These are phyloP conservation scores for Halophytophthora polymorphica DNA, from an alignment of 352 stramenopile species.

Conservation along the genomic window DNA sequence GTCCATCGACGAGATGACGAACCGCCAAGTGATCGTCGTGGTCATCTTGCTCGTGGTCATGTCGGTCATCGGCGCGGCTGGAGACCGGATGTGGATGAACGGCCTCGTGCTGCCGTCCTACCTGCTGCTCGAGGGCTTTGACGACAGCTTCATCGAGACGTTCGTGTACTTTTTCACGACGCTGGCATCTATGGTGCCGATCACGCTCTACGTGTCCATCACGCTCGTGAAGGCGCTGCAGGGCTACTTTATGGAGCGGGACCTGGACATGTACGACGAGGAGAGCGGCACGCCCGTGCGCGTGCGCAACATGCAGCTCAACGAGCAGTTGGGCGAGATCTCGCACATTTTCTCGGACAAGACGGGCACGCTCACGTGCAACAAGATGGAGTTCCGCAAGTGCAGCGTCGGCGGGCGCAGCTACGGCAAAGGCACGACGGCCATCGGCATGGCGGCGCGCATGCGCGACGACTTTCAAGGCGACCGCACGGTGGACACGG, in stretches of 20 bases:
- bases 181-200: slow-evolving; percentile 81
- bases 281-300: slow-evolving; percentile 68
- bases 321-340: slow-evolving; percentile 89
- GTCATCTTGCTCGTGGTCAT: slow-evolving; percentile 70
- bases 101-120: slow-evolving; percentile 33
- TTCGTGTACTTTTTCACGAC: slow-evolving; percentile 88
- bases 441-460: slow-evolving; percentile 68
- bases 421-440: slow-evolving; percentile 84
- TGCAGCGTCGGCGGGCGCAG: slow-evolving; percentile 75
- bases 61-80: slow-evolving; percentile 64
- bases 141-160: slow-evolving; percentile 45
- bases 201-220: slow-evolving; percentile 88
- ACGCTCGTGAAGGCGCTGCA: slow-evolving; percentile 90
- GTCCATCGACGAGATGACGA: slow-evolving; percentile 85
- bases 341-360: slow-evolving; percentile 98
- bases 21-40: slow-evolving; percentile 82
- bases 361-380: slow-evolving; percentile 85
- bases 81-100: slow-evolving; percentile 55
- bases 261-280: slow-evolving; percentile 85
- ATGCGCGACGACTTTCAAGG: slow-evolving; percentile 67
- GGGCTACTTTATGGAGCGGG: slow-evolving; percentile 79
- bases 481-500: slow-evolving; percentile 31
- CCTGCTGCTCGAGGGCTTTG: slow-evolving; percentile 27
- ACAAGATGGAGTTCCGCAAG: slow-evolving; percentile 90
- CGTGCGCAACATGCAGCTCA: slow-evolving; percentile 85